Evolutionary conservation across 2,329 filamentous ascomycete species (phyloP), one percentile per base, ranked within the genome.

Genomic region (Diplodia scrobiculata): DNA sequence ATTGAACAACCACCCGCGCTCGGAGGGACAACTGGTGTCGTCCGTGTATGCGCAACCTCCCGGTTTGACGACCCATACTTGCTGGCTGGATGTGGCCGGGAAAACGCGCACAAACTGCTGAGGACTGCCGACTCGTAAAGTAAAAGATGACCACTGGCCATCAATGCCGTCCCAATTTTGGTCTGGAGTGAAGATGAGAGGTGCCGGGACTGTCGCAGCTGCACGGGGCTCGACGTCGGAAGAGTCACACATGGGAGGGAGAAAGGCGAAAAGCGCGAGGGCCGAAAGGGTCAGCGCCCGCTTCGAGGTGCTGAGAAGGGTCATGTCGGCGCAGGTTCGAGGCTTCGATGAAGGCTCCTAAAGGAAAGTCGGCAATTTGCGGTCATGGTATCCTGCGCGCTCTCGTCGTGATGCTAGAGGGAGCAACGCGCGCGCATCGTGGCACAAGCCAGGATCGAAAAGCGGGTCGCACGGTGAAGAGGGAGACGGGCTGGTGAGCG

Each of bases 151-250:
- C 74, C 74, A 76, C 17, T 70, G 69, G 2, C 74, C 74, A 60
- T 76, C 74, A 45, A 70, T 69, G 14, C 73, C 74, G 54, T 76
- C 73, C 70, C 72, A 79, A 65, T 74, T 71, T 70, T 79, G 77
- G 47, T 75, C 72, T 10, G 77, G 76, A 34, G 73, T 68, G 45
- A 79, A 73, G 10, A 68, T 68, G 13, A 79, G 67, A 14, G 77
- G 76, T 14, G 53, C 54, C 6, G 47, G 54, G 32, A 62, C 21
- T n/a, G 38, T 48, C 2, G 9, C 11, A 6, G 41, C 51, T 21
- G 54, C 65, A 50, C 65, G 65, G 36, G 45, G 14, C 5, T 59
- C 41, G 21, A 66, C 47, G 6, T 62, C 19, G 29, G 14, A 21
- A 21, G 65, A 54, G 19, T 27, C 38, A 52, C 63, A 50, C 13